Base-by-base conservation (phyloP, 352 stramenopile species). In the Phytophthora parvispora region DNA sequence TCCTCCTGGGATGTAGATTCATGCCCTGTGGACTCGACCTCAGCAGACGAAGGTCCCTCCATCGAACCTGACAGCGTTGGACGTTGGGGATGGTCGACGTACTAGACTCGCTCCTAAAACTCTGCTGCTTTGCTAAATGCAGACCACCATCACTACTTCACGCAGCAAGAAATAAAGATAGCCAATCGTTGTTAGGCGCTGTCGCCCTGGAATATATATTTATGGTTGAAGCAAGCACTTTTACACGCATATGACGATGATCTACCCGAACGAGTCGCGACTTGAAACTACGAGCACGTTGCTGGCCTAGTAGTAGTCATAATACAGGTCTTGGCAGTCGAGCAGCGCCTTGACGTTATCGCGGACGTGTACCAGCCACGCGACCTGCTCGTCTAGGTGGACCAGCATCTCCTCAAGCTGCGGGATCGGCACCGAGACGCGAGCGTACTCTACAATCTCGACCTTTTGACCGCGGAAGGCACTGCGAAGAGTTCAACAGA, bases 361-460 rank as follows among this genome's bases (percentile, higher is more conserved):
- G 40, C 88, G 86, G 28, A 90, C 74, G 8, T 87, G 84, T 40
- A 89, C 80, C 49, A 95, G 73, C 76, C 78, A 87, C 48, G 74
- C 75, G 29, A 91, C 78, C 36, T 92, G 86, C 34, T 87, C 77
- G 47, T 94, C 84, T 0, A 93, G 58, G 43, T 87, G 86, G 18
- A 67, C 69, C 24, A 94, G 63, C 75, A 96, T 94, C 62, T 96
- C 87, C 51, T 96, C 87, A 3, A 96, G 51, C 51, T 92, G 86
- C 45, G 87, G 84, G 49, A 96, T 91, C 47, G 86, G 74, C 27
- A 94, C 60, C 1, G 82, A 83, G 16, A 87, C 74, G 53, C 78
- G 91, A 42, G 83, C 74, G 53, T 96, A 87, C 49, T 94, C 82
- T 12, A 89, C 73, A 63, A 96, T 94, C 54, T 96, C 89, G 7